Conservation (phyloP, 345 rosid genomes). For the Ailanthus altissimus region DNA sequence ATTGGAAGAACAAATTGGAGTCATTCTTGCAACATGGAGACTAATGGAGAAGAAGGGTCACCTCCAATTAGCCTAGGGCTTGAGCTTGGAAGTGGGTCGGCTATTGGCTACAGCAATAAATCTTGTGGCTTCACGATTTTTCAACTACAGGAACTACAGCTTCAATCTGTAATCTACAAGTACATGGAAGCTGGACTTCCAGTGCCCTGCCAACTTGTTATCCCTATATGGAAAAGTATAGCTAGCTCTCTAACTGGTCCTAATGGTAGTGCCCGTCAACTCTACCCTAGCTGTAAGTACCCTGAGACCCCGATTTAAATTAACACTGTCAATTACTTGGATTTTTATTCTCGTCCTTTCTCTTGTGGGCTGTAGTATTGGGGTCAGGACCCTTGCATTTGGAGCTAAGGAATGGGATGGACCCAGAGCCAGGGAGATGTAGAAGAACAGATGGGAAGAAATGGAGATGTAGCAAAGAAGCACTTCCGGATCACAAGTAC, state of each 20-base stretch:
- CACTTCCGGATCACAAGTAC: conserved; percentile 45
- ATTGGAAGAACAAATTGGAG: conserved; percentile 17
- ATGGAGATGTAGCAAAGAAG: conserved; percentile 62
- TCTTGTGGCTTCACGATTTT: conserved; percentile 40
- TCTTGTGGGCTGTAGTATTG: conserved; percentile 20
- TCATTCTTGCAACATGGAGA: conserved; percentile 32
- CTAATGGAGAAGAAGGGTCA: conserved; percentile 24
- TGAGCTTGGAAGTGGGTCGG: conserved; percentile 41
- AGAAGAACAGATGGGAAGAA: conserved; percentile 63
- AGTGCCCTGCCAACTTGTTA: conserved; percentile 47
- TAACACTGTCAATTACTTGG: neutral
- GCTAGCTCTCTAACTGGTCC: conserved; percentile 25
- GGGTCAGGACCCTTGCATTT: conserved; percentile 16
- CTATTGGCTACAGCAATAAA: conserved; percentile 9
- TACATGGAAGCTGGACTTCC: conserved; percentile 44
- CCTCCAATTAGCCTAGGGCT: conserved; percentile 39
- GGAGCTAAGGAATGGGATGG: conserved; percentile 38
- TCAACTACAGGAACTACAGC: conserved; percentile 51
- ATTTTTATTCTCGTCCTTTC: neutral
- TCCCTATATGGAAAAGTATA: conserved; percentile 50
- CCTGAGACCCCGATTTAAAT: neutral
- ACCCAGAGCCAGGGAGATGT: conserved; percentile 55
- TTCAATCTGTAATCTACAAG: conserved; percentile 44
- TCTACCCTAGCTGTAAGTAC: conserved; percentile 40
- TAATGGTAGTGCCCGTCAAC: conserved; percentile 32